A percentile compares a stretch with the other conserved stretches of the same genome.
phyloP scores from a whole-genome alignment of 2,329 filamentous ascomycete species.

The Apiospora saccharicola region DNA sequence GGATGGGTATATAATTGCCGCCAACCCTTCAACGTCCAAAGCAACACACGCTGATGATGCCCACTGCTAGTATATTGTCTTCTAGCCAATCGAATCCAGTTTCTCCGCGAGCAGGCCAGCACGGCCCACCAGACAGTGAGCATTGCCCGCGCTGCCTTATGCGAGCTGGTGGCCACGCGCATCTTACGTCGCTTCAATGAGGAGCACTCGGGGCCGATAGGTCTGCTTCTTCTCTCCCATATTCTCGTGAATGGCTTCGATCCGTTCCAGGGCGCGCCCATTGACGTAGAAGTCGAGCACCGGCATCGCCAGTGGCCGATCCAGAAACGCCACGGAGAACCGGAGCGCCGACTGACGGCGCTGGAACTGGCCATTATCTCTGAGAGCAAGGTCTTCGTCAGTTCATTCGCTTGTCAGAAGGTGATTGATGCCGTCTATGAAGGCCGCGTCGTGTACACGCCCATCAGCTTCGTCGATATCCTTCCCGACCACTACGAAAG shows the following conservation, averaged over 20 bases:
- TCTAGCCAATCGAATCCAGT: constrained; percentile 74
- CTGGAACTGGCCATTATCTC: constrained; percentile 77
- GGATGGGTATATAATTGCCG: constrained; percentile 55
- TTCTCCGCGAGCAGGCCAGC: constrained; percentile 71
- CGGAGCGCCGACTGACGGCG: constrained; percentile 67
- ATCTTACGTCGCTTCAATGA: constrained; percentile 74
- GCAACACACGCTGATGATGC: background rate
- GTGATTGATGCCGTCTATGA: constrained; percentile 75
- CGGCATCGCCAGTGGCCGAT: constrained; percentile 49
- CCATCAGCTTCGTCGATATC: constrained; percentile 74
- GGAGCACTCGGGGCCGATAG: constrained; percentile 67
- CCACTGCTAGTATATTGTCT: constrained; percentile 68
- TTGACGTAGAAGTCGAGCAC: constrained; percentile 60
- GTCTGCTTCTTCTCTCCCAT: constrained; percentile 70
- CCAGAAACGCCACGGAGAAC: constrained; percentile 45
- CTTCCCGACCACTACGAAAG: constrained; percentile 77
- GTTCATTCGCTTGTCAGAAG: constrained; percentile 71
- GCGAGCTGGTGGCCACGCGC: constrained; percentile 72
- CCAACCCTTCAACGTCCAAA: background rate
- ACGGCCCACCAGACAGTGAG: constrained; percentile 74
- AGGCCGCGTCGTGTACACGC: constrained; percentile 74
- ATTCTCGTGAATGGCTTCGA: constrained; percentile 76
- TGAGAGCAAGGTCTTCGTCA: constrained; percentile 73
- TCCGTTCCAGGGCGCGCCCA: constrained; percentile 73
- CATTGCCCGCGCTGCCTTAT: constrained; percentile 70